Percentiles rank a stretch among this genome's conserved stretches.
Conservation (phyloP, 176 grass and related monocot genomes). For the Zizania latifolia region DNA sequence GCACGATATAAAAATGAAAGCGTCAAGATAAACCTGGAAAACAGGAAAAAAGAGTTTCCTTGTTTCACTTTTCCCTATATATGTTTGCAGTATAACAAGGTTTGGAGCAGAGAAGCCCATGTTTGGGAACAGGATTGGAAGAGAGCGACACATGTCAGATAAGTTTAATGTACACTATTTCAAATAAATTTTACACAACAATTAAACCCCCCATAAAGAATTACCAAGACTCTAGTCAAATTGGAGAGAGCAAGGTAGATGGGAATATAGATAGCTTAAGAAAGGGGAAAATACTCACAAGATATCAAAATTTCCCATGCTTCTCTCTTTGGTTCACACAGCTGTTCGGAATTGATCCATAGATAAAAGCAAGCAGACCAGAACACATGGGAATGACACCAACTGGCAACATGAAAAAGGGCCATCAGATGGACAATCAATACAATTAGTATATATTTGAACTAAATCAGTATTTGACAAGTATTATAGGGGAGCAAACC, state of each 20-base stretch:
- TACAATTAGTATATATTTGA: neutral
- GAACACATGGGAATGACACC: neutral
- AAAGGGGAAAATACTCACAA: neutral
- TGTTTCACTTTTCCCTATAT: neutral
- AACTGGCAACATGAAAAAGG: slow-evolving; percentile 8
- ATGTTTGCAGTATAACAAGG: neutral
- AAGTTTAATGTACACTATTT: neutral
- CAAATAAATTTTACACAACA: neutral
- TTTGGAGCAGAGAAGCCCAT: neutral
- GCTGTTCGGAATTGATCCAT: neutral
- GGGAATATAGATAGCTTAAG: neutral
- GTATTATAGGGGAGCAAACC: neutral
- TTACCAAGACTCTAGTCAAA: neutral
- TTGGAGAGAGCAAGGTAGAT: neutral
- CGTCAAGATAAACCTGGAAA: neutral
- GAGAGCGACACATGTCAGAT: neutral
- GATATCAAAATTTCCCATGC: neutral
- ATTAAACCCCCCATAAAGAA: neutral
- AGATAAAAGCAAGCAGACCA: neutral
- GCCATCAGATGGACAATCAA: too few relatives aligned
- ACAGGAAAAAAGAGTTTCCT: neutral
- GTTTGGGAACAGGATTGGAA: neutral
- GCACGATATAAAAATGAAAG: neutral
- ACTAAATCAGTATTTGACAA: neutral
- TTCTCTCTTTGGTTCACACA: neutral